Conservation (phyloP, 2,329 filamentous ascomycete species). For the Aspergillus sojae region DNA sequence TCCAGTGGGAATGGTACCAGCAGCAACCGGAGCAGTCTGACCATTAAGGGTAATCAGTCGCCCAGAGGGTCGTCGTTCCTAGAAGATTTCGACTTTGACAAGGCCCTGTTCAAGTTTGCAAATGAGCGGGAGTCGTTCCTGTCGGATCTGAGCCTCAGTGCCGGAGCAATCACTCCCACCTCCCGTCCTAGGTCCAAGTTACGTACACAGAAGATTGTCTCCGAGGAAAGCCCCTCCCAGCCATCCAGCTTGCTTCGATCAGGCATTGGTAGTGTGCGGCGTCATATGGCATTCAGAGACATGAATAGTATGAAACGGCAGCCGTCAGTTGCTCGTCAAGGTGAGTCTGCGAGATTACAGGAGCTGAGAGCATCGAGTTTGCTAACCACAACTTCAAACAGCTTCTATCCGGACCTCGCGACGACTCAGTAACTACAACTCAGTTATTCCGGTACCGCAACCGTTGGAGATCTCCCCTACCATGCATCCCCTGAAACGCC, state of each 20-base stretch:
- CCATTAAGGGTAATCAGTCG: constrained; percentile 53
- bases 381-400: constrained; percentile 34
- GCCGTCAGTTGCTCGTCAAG: constrained; percentile 72
- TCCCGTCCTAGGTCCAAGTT: constrained; percentile 73
- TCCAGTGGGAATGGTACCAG: constrained; percentile 47
- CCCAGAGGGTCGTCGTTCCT: constrained; percentile 45
- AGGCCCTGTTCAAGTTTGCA: constrained; percentile 89
- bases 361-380: not conserved
- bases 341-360: constrained; percentile 53
- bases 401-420: constrained; percentile 78
- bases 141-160: constrained; percentile 86
- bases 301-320: constrained; percentile 95
- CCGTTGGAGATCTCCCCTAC: constrained; percentile 85
- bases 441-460: constrained; percentile 91
- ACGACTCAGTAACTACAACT: constrained; percentile 95
- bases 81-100: constrained; percentile 87
- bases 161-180: constrained; percentile 73
- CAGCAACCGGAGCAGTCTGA: constrained; percentile 67
- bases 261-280: constrained; percentile 80
- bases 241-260: constrained; percentile 54
- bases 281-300: constrained; percentile 89
- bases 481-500: constrained; percentile 92
- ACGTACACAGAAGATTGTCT: constrained; percentile 78
- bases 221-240: constrained; percentile 63
- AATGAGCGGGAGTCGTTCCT: constrained; percentile 93